Evolutionary conservation across 108 stramenopile species (phyloP), one percentile per base, ranked within the genome.

Genomic region (Cyclotella baltica): DNA sequence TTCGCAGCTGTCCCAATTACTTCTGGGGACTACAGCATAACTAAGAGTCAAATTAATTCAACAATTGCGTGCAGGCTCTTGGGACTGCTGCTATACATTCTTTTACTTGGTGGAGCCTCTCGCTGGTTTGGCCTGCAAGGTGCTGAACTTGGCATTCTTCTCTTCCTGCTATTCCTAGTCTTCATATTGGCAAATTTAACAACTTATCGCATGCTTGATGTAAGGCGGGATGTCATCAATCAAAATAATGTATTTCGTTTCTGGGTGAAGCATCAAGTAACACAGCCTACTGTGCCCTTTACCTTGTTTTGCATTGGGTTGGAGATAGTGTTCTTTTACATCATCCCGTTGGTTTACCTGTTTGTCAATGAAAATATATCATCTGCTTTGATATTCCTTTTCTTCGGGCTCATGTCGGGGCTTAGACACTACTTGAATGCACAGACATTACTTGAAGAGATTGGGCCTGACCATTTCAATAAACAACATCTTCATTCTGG

Each of bases 391-490:
- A n/a, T 52, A 4, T 52, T 52, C n/a, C 18, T 10, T 4, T 52
- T 52, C 51, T 52, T 52, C n/a, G 51, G 51, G 4, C n/a, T 13
- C 51, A 52, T 52, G 51, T 13, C 51, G 4, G 11, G 18, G 4
- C 10, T 70, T 37, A 67, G 77, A 15, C 81, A 82, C 35, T 85
- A 61, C 73, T 62, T 77, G 29, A 85, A 79, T 48, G 75, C 81
- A 8, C 31, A 52, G 25, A 62, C 52, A 50, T 57, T 85, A 20
- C 53, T 82, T 4, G 19, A 47, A 40, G 46, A 56, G 16, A 27
- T 73, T 20, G 82, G 77, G 33, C 61, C 62, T 30, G 71, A 64
- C 20, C 51, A 56, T 30, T 70, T 77, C 48, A 29, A 50, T 28
- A n/a, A 25, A 23, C 47, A 25, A 16, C 27, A 61, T 11, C 16